Base-by-base conservation (phyloP, 495 filamentous ascomycete species). In the Neurospora africana region DNA sequence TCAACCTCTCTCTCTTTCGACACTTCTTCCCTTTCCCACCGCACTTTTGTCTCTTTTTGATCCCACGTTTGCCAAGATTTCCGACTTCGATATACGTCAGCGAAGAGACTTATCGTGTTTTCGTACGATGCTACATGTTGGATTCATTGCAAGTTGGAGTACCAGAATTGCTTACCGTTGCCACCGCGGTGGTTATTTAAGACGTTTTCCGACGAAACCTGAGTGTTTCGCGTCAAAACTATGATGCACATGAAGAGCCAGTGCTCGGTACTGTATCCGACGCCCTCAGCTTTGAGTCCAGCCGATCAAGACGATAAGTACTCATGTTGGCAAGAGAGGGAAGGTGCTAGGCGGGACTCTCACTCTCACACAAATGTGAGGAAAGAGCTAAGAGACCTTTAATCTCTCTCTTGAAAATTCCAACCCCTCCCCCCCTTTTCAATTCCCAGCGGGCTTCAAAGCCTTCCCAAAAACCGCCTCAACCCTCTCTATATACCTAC, bases 391-490 rank as follows among this genome's bases (percentile, higher is more conserved):
- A 53, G 19, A n/a, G 41, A 4, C 40, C 15, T 40, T 37, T 37
- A 8, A 36, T 36, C 7, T 36, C 36, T 35, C 5, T 35, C 33
- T 35, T 35, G 3, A 35, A 35, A n/a, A n/a, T n/a, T n/a, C n/a
- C n/a, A n/a, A n/a, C n/a, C n/a, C n/a, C n/a, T n/a, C n/a, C n/a
- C n/a, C n/a, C n/a, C n/a, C n/a, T n/a, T n/a, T n/a, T n/a, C n/a
- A n/a, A n/a, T n/a, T n/a, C n/a, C n/a, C n/a, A n/a, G n/a, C n/a
- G n/a, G n/a, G n/a, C n/a, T n/a, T n/a, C n/a, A n/a, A n/a, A n/a
- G n/a, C n/a, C n/a, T n/a, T n/a, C n/a, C n/a, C n/a, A n/a, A n/a
- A 79, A 44, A 73, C 74, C 5, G 79, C 79, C 75, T 76, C 76
- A 0, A 81, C 78, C 2, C 71, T 74, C 68, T 71, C 70, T 17